Evolutionary conservation across 192 early-diverging fungal species (phyloP).

Genomic region (Backusella tuberculispora): DNA sequence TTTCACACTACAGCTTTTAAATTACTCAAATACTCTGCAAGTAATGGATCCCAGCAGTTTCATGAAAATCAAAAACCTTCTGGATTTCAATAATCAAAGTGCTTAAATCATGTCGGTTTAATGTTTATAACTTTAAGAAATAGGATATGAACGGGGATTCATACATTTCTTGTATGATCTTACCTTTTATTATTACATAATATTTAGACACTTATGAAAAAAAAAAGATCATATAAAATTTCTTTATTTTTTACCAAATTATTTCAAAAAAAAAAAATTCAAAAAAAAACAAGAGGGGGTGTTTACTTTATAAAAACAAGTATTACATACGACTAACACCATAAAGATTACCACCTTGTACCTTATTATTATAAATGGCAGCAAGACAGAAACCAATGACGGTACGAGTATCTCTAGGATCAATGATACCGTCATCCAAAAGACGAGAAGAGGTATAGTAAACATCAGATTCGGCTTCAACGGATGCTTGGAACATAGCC

Average conservation of each 20-base stretch:
- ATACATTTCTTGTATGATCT: neutral
- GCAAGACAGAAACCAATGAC: conserved; percentile 63
- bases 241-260: neutral
- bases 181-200: neutral
- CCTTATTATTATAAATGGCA: conserved; percentile 56
- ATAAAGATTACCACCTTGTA: conserved; percentile 63
- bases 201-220: neutral
- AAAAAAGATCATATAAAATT: neutral
- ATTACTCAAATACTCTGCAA: no score
- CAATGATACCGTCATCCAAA: conserved; percentile 67
- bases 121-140: no score
- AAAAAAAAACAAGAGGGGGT: no score
- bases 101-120: no score
- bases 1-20: no score
- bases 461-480: conserved; percentile 62
- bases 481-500: conserved; percentile 53
- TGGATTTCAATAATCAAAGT: neutral
- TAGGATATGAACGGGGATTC: neutral
- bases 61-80: no score
- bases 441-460: conserved; percentile 64
- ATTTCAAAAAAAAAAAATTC: conserved; percentile 1
- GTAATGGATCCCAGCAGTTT: no score
- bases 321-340: conserved; percentile 65
- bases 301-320: neutral
- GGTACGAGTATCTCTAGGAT: conserved; percentile 62